Base-by-base conservation (phyloP, 1,284 basidiomycete species). In the Xanthoconium separans region DNA sequence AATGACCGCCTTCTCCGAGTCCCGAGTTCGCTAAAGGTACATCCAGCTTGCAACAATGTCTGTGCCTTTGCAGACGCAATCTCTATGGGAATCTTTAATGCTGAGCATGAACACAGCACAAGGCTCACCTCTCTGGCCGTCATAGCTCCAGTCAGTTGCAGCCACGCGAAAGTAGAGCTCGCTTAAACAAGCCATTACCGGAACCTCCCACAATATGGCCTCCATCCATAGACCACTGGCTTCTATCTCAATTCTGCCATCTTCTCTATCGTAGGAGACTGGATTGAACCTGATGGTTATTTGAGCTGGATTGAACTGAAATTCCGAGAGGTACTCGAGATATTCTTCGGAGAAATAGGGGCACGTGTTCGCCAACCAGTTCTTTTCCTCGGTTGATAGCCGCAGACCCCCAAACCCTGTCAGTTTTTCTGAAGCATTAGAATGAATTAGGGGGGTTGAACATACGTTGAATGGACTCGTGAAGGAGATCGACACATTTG, bases 181-280 rank as follows among this genome's bases (percentile, higher is more conserved):
- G 72, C 91, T 91, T 45, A 95, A 75, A 61, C 87, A 88, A 10
- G 93, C 86, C 92, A 98, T 94, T 44, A 98, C 77, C 2, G 93
- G 95, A 0, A 98, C 94, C 73, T 99, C 96, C 85, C 97, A 99
- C 18, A 98, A 74, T 56, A 99, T 98, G 8, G 91, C 85, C 59
- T 98, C 93, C 1, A 76, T 75, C 96, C 97, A 99, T 4, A 80
- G 79, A 0, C 96, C 96, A 30, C 69, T 67, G 11, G 87, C 84
- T 54, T 83, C 80, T 56, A 98, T 86, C 50, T 89, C 83, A 37
- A 98, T 76, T 53, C 80, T 73, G 1, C 96, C 96, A 51, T 72
- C 71, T 34, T 84, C 73, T 20, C 72, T 70, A 54, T 82, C 76
- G 2, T 75, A 68, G 18, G 77, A 73, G 39, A 74, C 64, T 0